Evolutionary conservation across 2,329 filamentous ascomycete genomes (phyloP).

Genomic region (Claviceps quebecensis): DNA sequence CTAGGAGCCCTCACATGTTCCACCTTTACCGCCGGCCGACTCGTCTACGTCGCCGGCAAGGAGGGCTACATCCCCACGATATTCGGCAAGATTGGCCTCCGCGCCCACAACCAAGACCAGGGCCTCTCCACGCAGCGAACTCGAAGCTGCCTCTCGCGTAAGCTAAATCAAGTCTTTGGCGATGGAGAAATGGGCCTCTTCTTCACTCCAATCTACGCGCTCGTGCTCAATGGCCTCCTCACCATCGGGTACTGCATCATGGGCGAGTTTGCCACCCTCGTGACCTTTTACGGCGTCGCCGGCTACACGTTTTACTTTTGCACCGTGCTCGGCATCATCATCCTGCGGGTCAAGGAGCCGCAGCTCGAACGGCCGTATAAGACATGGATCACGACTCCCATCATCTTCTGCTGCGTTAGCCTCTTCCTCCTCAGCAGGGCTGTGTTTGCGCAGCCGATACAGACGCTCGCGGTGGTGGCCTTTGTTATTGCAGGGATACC

Average conservation of each 20-base stretch:
- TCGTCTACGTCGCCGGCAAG: conserved; percentile 88
- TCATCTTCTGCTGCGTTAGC: conserved; percentile 97
- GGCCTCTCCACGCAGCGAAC: conserved; percentile 30
- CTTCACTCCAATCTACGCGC: conserved; percentile 86
- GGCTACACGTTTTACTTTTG: conserved; percentile 97
- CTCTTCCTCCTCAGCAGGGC: conserved; percentile 80
- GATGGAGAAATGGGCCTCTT: conserved; percentile 72
- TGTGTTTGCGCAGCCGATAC: conserved; percentile 78
- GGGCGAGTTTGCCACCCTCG: conserved; percentile 79
- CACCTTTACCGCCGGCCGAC: conserved; percentile 80
- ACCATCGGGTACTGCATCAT: conserved; percentile 67
- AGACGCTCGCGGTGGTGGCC: conserved; percentile 73
- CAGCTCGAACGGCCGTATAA: conserved; percentile 79
- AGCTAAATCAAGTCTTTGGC: conserved; percentile 49
- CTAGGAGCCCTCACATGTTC: conserved; percentile 91
- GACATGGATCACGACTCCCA: conserved; percentile 93
- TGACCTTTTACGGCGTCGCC: conserved; percentile 95
- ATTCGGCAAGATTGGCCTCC: conserved; percentile 71
- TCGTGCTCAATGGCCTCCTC: conserved; percentile 64
- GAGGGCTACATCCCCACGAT: conserved; percentile 81
- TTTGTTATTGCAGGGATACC: conserved; percentile 78
- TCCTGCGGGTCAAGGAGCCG: conserved; percentile 78
- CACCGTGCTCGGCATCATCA: conserved; percentile 83
- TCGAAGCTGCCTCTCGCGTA: conserved; percentile 43
- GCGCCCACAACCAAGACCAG: conserved; percentile 22